Base-by-base conservation (phyloP, 106 monocot species). In the Alisma plantagoaquatica region DNA sequence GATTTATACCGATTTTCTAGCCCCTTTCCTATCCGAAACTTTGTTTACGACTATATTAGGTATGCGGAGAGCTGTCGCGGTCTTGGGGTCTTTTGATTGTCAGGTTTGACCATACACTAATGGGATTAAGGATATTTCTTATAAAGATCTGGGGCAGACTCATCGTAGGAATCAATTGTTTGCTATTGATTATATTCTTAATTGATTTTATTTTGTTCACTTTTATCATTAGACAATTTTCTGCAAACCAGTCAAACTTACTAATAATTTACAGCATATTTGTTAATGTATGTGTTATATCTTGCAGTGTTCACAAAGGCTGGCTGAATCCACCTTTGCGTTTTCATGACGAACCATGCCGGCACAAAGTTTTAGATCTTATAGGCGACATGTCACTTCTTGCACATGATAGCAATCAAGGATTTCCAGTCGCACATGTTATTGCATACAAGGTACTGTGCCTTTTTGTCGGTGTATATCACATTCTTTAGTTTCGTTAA, bases 361-460 rank as follows among this genome's bases (percentile, higher is more conserved):
- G 89, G 12, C 96, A 98, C 56, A 89, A 89, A 51, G 51, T 82
- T 59, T 51, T 98, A 46, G 96, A 98, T 74, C 78, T 98, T 56
- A 57, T 98, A 8, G 96, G 96, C 21, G 96, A 98, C 61, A 63
- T 98, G 1, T 98, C 96, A 69, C 89, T 98, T 53, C 66, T 98
- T 55, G 78, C 96, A 20, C 64, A 67, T 27, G 76, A 82, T 66
- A 89, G 96, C 31, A 75, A 74, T 57, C 84, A 77, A 72, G 96
- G 96, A 23, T 59, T 98, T 68, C 84, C 76, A 56, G 7, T 76
- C 22, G 84, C 96, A 23, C 84, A 98, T 71, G 31, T 98, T 33
- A 61, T 84, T 59, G 78, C 89, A 26, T 90, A 89, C 44, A 98
- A 98, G 96, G 96, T 98, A 50, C 32, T 71, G 41, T 53, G 52